phyloP scores from a whole-genome alignment of 1,284 basidiomycete species.

The Butyriboletus appendiculatus region DNA sequence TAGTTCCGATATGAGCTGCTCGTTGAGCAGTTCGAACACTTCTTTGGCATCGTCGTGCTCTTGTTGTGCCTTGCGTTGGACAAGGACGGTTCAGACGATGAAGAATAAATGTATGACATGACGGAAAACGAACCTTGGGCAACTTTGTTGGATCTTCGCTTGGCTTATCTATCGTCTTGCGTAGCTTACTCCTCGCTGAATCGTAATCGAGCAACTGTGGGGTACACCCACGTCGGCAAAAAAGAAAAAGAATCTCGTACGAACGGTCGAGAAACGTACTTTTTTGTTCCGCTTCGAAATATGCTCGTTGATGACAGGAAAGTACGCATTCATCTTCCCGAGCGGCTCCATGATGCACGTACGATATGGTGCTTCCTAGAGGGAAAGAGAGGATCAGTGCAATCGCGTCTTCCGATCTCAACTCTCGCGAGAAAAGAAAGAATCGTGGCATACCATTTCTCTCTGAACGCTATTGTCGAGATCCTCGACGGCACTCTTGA shows the following conservation, averaged over 20 bases:
- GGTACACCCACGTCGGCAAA: background rate
- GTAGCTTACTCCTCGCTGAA: constrained; percentile 83
- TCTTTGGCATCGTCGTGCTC: constrained; percentile 94
- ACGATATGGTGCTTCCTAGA: constrained; percentile 89
- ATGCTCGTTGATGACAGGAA: constrained; percentile 92
- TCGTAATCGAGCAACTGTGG: constrained; percentile 92
- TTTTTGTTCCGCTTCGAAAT: constrained; percentile 97
- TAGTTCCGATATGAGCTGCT: constrained; percentile 88
- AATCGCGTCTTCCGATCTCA: constrained; percentile 4
- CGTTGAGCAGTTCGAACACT: constrained; percentile 92
- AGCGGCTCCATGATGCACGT: constrained; percentile 95
- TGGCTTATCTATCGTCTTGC: constrained; percentile 92
- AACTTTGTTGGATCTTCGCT: constrained; percentile 92
- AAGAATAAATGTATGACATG: background rate
- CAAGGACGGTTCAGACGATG: background rate
- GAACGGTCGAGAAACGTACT: constrained; percentile 43
- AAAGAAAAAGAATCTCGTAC: background rate
- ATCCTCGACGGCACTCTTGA: constrained; percentile 94
- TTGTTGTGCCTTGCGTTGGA: constrained; percentile 74
- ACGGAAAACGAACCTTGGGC: constrained; percentile 59
- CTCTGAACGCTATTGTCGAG: constrained; percentile 84
- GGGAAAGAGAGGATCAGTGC: background rate
- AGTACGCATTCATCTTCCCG: constrained; percentile 95
- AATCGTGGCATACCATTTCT: constrained; percentile 64
- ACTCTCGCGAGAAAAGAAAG: background rate